A percentile compares a stretch with the other conserved stretches of the same genome.
Conservation (phyloP, 768 basidiomycete species). For the Exidia glandulosa region DNA sequence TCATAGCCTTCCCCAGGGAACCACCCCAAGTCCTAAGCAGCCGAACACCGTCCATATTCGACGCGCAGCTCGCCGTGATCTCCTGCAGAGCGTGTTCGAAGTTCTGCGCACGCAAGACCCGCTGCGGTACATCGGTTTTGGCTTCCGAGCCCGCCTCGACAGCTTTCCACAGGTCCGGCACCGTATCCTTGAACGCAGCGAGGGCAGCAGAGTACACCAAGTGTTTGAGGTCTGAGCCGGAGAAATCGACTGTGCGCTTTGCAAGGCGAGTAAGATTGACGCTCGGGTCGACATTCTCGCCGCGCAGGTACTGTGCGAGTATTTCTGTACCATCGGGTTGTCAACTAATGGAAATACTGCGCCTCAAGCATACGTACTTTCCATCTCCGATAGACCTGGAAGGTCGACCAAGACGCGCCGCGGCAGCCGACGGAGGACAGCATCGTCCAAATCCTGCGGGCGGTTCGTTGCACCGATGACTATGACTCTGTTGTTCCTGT, state of each 20-base stretch:
- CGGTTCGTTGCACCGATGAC: conserved; percentile 31
- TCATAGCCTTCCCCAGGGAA: too few species aligned
- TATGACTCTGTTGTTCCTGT: conserved; percentile 11
- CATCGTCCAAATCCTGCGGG: conserved; percentile 20
- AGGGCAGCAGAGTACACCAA: conserved; percentile 22
- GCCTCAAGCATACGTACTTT: conserved; percentile 14
- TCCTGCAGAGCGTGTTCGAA: conserved; percentile 25
- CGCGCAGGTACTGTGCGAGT: conserved; percentile 19
- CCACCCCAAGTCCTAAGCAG: too few species aligned
- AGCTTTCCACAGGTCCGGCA: background rate
- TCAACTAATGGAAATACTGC: background rate
- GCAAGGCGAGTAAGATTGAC: conserved; percentile 13
- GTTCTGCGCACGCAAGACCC: conserved; percentile 15
- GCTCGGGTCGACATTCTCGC: conserved; percentile 17
- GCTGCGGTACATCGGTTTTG: background rate
- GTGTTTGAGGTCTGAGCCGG: conserved; percentile 31
- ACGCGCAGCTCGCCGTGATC: conserved; percentile 10
- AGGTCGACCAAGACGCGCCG: conserved; percentile 27
- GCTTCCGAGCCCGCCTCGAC: background rate
- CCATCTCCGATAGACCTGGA: conserved; percentile 21
- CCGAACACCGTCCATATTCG: too few species aligned
- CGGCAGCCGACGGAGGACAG: conserved; percentile 27
- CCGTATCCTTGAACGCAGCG: conserved; percentile 23
- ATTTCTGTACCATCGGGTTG: conserved; percentile 16
- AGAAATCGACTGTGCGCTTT: conserved; percentile 19